Evolutionary conservation across 257 asterid species (phyloP), one percentile per base, ranked within the genome.

Genomic region (Jasminum sambac): DNA sequence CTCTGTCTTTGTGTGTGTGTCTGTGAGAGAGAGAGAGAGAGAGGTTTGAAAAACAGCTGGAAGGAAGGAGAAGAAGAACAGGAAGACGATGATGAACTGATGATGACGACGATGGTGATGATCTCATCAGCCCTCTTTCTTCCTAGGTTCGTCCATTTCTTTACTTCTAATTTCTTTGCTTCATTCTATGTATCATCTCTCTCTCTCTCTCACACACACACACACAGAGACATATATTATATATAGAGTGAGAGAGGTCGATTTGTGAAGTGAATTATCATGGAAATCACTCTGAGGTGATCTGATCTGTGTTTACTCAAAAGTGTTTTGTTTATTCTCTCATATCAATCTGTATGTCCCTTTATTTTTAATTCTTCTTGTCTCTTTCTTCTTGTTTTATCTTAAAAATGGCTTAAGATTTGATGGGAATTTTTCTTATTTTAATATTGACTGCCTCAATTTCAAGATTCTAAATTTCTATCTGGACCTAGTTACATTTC

Each of bases 241-340:
- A 43, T 13, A 14, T 7, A 44, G 21, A 48, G 58, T 16, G 58
- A 5, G 12, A 6, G 24, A 52, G 41, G 39, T 64, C 69, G 76
- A 30, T 61, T 73, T 63, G 16, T 67, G 55, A 36, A 14, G 11
- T 13, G 21, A 55, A 60, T 63, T 62, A 25, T 65, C 69, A 41
- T 64, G 36, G 36, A 50, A 5, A 42, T 66, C 68, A 38, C 71
- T 39, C 44, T 76, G 64, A 38, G 42, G 43, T 69, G 65, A 67
- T 81, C 68, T 72, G 83, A 78, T 83, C 81, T 70, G 70, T 40
- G 63, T 64, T 42, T 59, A 41, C 46, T 69, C 61, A 66, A 38
- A 41, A 60, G 41, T 67, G 77, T 34, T 62, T 19, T 62, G 16
- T 67, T 64, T 41, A 67, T 12, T 55, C 61, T 21, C 52, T 44